A percentile compares a stretch with the other conserved stretches of the same genome.
These are phyloP conservation scores for Martiniozyma asiatica DNA, from an alignment of 1,139 yeast species.

Conservation along the genomic window DNA sequence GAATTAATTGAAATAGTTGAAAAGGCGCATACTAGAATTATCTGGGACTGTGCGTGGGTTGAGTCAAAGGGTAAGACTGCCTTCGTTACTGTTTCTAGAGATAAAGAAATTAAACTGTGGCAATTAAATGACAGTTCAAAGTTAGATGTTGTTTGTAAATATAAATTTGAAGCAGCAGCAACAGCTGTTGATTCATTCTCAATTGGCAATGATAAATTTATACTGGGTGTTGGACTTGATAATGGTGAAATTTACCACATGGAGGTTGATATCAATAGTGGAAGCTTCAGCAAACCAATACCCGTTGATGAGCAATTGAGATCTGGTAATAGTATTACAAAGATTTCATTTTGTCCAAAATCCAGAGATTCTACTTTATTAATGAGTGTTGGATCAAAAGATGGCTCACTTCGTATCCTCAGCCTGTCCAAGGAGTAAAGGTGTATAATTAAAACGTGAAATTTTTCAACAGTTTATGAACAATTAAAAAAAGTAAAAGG, in stretches of 20 bases:
- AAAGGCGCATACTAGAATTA: conserved; percentile 82
- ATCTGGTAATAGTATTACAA: conserved; percentile 51
- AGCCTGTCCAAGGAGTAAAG: too few species aligned
- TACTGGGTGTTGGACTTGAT: conserved; percentile 65
- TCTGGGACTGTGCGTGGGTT: conserved; percentile 93
- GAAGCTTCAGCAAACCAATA: conserved; percentile 22
- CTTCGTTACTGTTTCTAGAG: conserved; percentile 84
- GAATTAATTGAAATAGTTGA: conserved; percentile 33
- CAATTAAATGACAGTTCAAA: conserved; percentile 23
- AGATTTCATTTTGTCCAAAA: conserved; percentile 42
- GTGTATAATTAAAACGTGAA: too few species aligned
- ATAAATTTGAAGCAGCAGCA: conserved; percentile 43
- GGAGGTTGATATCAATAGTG: conserved; percentile 17
- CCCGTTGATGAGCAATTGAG: conserved; percentile 29
- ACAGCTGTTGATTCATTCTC: conserved; percentile 58
- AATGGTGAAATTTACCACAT: conserved; percentile 37
- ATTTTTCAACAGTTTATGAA: too few species aligned
- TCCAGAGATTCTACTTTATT: conserved; percentile 19
- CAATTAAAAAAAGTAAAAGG: too few species aligned
- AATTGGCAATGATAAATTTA: conserved; percentile 17
- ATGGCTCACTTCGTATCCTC: conserved; percentile 4
- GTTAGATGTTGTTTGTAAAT: conserved; percentile 20
- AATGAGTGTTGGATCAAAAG: conserved; percentile 41
- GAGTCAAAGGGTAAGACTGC: conserved; percentile 27
- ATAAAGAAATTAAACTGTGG: conserved; percentile 73